These are phyloP conservation scores for Nicotiana rustica DNA, from an alignment of 305 asterid species.

Conservation along the genomic window DNA sequence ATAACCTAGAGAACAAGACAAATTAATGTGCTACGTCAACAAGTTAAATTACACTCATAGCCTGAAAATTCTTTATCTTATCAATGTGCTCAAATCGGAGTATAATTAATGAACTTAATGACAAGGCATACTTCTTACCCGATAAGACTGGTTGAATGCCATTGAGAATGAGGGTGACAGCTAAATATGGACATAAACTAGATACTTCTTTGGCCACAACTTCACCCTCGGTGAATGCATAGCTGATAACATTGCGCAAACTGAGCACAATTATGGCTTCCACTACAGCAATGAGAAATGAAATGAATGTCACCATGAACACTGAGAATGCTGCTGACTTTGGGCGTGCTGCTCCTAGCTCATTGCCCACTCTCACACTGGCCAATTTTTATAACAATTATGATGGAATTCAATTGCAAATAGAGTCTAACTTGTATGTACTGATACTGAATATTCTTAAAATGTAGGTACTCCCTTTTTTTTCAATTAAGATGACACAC, in stretches of 20 bases:
- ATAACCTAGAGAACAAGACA: neutral
- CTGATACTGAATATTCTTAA: too few relatives aligned
- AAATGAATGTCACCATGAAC: constrained; percentile 62
- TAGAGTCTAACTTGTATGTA: too few relatives aligned
- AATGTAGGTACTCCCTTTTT: too few relatives aligned
- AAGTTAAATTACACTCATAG: neutral
- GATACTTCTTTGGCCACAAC: constrained; percentile 70
- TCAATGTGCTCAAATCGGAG: neutral
- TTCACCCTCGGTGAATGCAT: constrained; percentile 64
- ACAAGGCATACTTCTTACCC: constrained; percentile 43
- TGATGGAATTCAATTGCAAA: neutral
- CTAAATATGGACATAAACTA: constrained; percentile 65
- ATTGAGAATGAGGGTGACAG: constrained; percentile 63
- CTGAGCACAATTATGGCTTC: constrained; percentile 58
- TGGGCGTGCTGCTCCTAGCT: constrained; percentile 84
- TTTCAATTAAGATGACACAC: too few relatives aligned
- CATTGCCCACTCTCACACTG: constrained; percentile 86
- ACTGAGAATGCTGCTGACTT: constrained; percentile 79
- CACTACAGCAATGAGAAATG: constrained; percentile 55
- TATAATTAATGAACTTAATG: neutral
- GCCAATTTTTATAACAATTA: neutral
- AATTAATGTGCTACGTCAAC: neutral
- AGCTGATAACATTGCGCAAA: constrained; percentile 71
- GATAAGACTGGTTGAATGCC: constrained; percentile 87
- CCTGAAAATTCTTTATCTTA: neutral